Conservation (phyloP, 495 filamentous ascomycete species). For the Haplographium delicatum region DNA sequence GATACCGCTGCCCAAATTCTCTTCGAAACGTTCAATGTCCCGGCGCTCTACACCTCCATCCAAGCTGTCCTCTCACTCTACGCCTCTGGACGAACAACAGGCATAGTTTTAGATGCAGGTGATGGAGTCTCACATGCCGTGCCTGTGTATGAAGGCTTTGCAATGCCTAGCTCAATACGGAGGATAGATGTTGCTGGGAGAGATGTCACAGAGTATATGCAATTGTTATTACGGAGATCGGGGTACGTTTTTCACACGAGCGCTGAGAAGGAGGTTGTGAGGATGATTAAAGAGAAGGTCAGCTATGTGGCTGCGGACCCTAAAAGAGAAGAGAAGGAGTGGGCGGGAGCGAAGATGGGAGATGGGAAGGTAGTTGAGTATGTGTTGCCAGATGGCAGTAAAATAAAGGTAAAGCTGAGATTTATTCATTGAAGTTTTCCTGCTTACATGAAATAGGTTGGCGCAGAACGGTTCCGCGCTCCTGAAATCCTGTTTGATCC, state of each 20-base stretch:
- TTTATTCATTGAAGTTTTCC: background rate
- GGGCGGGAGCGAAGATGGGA: slow-evolving; percentile 61
- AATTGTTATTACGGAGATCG: slow-evolving; percentile 83
- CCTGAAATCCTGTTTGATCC: slow-evolving; percentile 98
- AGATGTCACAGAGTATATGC: slow-evolving; percentile 95
- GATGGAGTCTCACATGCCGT: slow-evolving; percentile 98
- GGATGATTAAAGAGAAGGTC: slow-evolving; percentile 92
- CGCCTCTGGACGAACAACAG: slow-evolving; percentile 92
- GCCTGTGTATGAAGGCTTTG: slow-evolving; percentile 96
- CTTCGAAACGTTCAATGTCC: slow-evolving; percentile 98
- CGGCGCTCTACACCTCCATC: slow-evolving; percentile 92
- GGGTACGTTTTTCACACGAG: slow-evolving; percentile 95
- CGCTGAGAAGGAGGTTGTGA: slow-evolving; percentile 96
- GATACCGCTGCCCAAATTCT: slow-evolving; percentile 96
- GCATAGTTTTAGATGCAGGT: slow-evolving; percentile 90
- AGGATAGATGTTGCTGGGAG: slow-evolving; percentile 96
- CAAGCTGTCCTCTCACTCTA: slow-evolving; percentile 96
- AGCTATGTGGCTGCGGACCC: slow-evolving; percentile 90
- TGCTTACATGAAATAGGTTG: slow-evolving; percentile 48
- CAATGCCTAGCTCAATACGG: slow-evolving; percentile 89
- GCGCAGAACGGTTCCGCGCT: slow-evolving; percentile 87
- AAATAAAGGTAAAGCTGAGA: slow-evolving; percentile 61
- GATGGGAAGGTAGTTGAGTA: slow-evolving; percentile 76
- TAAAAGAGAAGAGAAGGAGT: slow-evolving; percentile 94
- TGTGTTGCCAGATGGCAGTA: slow-evolving; percentile 84